Conservation (phyloP, 306 rosid species). For the Sindora glabra region DNA sequence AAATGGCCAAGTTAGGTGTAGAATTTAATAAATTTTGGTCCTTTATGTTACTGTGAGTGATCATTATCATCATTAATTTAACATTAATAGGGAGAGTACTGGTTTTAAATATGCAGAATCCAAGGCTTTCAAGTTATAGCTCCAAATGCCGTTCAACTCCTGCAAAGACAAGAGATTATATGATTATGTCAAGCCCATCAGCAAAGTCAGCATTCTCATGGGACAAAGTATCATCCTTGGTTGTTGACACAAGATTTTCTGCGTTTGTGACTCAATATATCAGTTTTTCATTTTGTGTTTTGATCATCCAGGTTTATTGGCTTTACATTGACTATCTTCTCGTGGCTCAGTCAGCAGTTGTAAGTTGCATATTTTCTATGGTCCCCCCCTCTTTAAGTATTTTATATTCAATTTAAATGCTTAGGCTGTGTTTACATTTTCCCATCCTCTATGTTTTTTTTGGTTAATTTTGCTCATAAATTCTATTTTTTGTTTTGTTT, state of each 20-base stretch:
- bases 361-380: constrained; percentile 32
- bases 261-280: neutral
- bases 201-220: constrained; percentile 40
- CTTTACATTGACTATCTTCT: constrained; percentile 72
- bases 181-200: constrained; percentile 19
- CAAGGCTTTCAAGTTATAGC: constrained; percentile 53
- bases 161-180: constrained; percentile 43
- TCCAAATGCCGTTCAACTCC: constrained; percentile 48
- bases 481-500: neutral
- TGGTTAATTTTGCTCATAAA: constrained; percentile 13
- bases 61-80: too few relatives aligned
- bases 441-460: neutral
- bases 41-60: neutral
- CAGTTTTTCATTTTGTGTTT: neutral
- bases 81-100: neutral
- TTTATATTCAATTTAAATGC: neutral
- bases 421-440: neutral
- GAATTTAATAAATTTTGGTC: neutral
- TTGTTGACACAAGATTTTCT: neutral
- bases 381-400: neutral
- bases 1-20: neutral
- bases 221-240: constrained; percentile 53
- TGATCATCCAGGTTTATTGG: constrained; percentile 71
- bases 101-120: constrained; percentile 35
- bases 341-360: constrained; percentile 80